Evolutionary conservation across 1,139 yeast species (phyloP), one percentile per base, ranked within the genome.

Genomic region (Insectozyma bohioensis): DNA sequence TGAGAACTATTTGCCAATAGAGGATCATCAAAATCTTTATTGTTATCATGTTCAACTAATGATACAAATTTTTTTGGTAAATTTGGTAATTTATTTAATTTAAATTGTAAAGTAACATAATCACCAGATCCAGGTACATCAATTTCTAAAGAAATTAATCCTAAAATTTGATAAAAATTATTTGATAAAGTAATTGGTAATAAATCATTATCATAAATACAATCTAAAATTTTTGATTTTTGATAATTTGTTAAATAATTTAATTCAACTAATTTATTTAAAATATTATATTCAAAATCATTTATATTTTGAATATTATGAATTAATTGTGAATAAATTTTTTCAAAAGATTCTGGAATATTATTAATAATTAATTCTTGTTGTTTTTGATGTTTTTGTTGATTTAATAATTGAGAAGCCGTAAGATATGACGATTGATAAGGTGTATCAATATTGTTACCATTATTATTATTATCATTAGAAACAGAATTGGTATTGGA

Each of bases 41-140:
- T 32, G 9, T 26, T 31, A 10, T 24, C 33, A 3, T 29, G 29
- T 20, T 36, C 33, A 27, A 58, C 38, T 20, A 48, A 29, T 11
- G 47, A 44, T 5, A 57, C 51, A 26, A 60, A 52, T 8, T 45
- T 41, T 8, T 34, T 28, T 1, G 71, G 61, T 31, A 69, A 49
- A 15, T 54, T 57, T 0, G 75, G 75, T 29, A 69, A 59, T 28
- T 52, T 56, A 20, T 46, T 48, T 36, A 55, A 46, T 36, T 57
- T 51, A 47, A 67, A 66, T 43, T 63, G 72, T 20, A 69, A 49
- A 6, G 74, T 62, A 6, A 67, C 72, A 40, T 45, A 68, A 46
- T 68, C 74, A 0, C 72, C 75, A 1, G 65, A 40, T 0, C 74
- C 75, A 2, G 68, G 56, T 5, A 51, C 48, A 20, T 63, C 67